Conservation (phyloP, 75 land plant species). For the Pinus taeda region DNA sequence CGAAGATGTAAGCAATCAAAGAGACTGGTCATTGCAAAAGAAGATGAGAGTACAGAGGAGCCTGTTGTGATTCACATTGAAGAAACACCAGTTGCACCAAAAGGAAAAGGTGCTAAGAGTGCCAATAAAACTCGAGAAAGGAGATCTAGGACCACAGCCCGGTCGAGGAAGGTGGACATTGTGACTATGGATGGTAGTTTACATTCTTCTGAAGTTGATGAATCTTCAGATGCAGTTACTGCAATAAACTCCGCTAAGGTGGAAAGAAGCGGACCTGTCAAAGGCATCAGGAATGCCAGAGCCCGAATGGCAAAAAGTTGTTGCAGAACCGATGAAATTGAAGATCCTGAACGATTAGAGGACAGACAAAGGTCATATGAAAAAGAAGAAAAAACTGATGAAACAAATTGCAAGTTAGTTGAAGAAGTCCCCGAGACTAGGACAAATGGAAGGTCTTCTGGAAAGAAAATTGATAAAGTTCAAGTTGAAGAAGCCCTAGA, state of each 20-base stretch:
- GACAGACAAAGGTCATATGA: not conserved
- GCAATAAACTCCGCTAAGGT: not conserved
- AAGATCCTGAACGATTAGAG: not conserved
- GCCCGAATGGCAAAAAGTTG: not conserved
- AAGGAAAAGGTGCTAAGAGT: not conserved
- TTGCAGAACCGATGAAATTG: not conserved
- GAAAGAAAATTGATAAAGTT: constrained; percentile 5
- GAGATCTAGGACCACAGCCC: not conserved
- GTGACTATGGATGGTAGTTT: not conserved
- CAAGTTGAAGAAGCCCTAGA: not conserved
- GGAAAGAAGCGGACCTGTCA: not conserved
- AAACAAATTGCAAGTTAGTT: not conserved
- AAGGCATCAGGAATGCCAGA: not conserved
- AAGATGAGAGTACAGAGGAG: constrained; percentile 1
- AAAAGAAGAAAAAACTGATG: not conserved
- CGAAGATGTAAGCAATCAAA: not conserved
- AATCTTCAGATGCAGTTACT: not conserved
- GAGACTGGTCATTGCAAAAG: not conserved
- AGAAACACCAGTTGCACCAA: not conserved
- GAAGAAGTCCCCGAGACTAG: not conserved
- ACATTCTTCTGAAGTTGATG: not conserved
- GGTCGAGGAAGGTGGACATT: not conserved
- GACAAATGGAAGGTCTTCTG: not conserved
- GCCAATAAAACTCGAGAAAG: not conserved
- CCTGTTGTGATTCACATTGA: constrained; percentile 1